Evolutionary conservation across 1,139 yeast species (phyloP).

Genomic region (Pichia sp.): DNA sequence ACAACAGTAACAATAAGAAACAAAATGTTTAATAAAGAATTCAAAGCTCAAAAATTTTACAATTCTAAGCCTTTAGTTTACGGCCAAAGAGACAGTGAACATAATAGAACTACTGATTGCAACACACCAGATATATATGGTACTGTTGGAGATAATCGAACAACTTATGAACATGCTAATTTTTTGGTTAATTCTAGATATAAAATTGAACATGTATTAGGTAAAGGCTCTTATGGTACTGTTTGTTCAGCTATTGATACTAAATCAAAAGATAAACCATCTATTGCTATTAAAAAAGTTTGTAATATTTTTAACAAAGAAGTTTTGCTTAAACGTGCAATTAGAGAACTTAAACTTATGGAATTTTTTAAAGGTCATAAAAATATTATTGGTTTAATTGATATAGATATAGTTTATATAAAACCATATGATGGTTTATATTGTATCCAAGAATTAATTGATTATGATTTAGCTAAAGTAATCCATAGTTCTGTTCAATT

Average conservation of each 20-base stretch:
- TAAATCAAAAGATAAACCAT: constrained; percentile 27
- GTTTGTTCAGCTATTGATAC: constrained; percentile 79
- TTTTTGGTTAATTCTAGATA: constrained; percentile 62
- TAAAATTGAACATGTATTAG: constrained; percentile 56
- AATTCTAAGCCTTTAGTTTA: constrained; percentile 1
- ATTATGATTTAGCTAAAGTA: constrained; percentile 70
- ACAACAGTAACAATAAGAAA: constrained; percentile 2
- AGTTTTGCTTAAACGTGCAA: constrained; percentile 63
- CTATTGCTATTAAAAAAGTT: constrained; percentile 73
- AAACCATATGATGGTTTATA: constrained; percentile 79
- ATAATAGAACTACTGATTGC: neutral
- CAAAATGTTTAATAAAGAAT: constrained; percentile 5
- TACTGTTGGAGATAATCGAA: constrained; percentile 7
- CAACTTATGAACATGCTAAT: constrained; percentile 12
- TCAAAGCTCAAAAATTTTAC: constrained; percentile 2
- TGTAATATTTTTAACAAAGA: constrained; percentile 59
- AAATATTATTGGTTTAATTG: constrained; percentile 67
- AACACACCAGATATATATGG: neutral
- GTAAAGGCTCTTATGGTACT: constrained; percentile 86
- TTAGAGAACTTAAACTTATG: constrained; percentile 74
- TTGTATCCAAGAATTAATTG: constrained; percentile 77
- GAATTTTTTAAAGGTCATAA: constrained; percentile 75
- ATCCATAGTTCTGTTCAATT: constrained; percentile 71
- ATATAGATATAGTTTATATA: constrained; percentile 59
- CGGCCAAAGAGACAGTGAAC: neutral